Base-by-base conservation (phyloP, 225 moss, liverwort and hornwort species). In the Takakia lepidozioides region DNA sequence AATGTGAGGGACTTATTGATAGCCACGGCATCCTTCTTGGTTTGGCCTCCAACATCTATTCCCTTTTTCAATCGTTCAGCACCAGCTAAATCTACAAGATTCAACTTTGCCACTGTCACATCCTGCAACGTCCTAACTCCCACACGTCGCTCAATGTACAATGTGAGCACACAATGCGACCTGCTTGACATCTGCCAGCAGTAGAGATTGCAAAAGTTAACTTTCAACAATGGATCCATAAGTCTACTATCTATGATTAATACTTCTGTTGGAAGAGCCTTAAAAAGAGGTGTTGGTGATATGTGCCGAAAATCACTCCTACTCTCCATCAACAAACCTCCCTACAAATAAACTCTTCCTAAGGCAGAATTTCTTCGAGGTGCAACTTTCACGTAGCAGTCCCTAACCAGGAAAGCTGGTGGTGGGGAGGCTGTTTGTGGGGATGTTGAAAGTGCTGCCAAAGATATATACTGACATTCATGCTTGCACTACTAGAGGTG, bases 31-130 rank as follows among this genome's bases (percentile, higher is more conserved):
- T 95, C 95, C 53, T 54, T 82, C 65, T 78, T 72, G 54, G 80
- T 68, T 3, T 80, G 64, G 19, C 75, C 81, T 58, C 68, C 71
- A 17, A 73, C 68, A 40, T 95, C 82, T 8, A 37, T 41, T 8
- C 28, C 28, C 60, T 86, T 77, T 61, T 87, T 95, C 21, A 87
- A 48, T 49, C 87, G 71, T 59, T 95, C 95, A 9, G 76, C 76
- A 58, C 95, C 95, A 61, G 87, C 95, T 26, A 95, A 62, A 63
- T 95, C 95, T 43, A 95, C 95, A 22, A 95, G 65, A 62, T 95
- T 90, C 11, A 95, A 66, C 75, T 95, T 95, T 36, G 82, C 87
- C 49, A 76, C 48, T 4, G 75, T 75, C 47, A 71, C 29, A 62
- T 82, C 84, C 63, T 73, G 73, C 43, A 71, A 53, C 24, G 75